Conservation (phyloP, 768 basidiomycete genomes). For the Tephrocybe sp. region DNA sequence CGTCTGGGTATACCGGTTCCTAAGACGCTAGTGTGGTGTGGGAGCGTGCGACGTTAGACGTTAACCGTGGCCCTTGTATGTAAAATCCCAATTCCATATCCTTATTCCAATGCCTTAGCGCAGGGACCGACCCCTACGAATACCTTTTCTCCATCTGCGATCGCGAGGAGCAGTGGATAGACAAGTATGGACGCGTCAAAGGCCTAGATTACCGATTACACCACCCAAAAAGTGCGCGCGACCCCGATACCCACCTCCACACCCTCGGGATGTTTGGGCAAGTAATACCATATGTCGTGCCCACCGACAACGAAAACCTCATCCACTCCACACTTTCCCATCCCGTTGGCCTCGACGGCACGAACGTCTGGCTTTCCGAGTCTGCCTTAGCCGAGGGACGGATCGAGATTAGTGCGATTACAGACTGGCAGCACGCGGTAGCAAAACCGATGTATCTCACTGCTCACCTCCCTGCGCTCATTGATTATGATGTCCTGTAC, state of each 20-base stretch:
- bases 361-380: constrained; percentile 5
- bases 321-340: neutral
- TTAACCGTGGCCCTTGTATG: neutral
- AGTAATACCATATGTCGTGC: neutral
- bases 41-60: neutral
- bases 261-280: neutral
- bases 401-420: neutral
- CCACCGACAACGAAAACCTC: neutral
- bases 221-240: neutral
- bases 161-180: neutral
- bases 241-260: neutral
- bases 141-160: neutral
- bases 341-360: neutral
- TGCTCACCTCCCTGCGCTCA: neutral
- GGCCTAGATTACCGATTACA: neutral
- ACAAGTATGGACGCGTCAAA: neutral
- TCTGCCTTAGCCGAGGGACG: neutral
- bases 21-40: too few species aligned
- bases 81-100: neutral
- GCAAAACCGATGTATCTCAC: neutral
- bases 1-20: too few species aligned
- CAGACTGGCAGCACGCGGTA: too few species aligned
- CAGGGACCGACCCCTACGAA: neutral
- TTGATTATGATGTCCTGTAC: neutral
- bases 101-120: neutral